Base-by-base conservation (phyloP, 257 asterid genomes). In the Solanum piurae region DNA sequence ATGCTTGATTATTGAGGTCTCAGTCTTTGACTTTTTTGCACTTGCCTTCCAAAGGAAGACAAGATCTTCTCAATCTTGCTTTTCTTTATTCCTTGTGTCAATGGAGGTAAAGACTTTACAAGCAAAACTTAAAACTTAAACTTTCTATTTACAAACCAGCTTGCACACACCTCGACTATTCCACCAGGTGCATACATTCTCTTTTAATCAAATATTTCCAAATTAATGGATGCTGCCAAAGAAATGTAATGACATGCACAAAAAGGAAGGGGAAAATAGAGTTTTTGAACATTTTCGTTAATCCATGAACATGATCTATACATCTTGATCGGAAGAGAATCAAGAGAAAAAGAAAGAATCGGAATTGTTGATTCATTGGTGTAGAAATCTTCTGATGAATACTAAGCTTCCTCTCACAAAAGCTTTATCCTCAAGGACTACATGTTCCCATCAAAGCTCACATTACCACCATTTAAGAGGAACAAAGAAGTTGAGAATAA, bases 381-480 rank as follows among this genome's bases (percentile, higher is more conserved):
- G 14, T n/a, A 25, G 14, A 80, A 16, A 46, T 9, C 18, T 29
- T 79, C 27, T 46, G 18, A 14, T 80, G 62, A 76, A 76, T 12
- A 76, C 60, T 40, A 27, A 12, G 36, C 62, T 52, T 52, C 66
- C 66, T 58, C 25, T 18, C 66, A 58, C 66, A 20, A 58, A 34
- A 73, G 34, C 93, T 92, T 88, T 83, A 83, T 91, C 89, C 62
- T 25, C 34, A 42, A 42, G 37, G 62, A 16, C 20, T 29, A 34
- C 9, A 49, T 18, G 69, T 82, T 31, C 20, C 20, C 86, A 49
- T 49, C 86, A 82, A 82, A 49, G 9, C 1, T 3, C 0, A 80
- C 68, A 7, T 52, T 52, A 7, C 9, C 31, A 25, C 49, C 42
- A 60, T 52, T 34, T 13, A 58, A 4, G 40, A 40, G n/a, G 34